Evolutionary conservation across 768 basidiomycete genomes (phyloP).

Genomic region (Cubamyces lactineus): DNA sequence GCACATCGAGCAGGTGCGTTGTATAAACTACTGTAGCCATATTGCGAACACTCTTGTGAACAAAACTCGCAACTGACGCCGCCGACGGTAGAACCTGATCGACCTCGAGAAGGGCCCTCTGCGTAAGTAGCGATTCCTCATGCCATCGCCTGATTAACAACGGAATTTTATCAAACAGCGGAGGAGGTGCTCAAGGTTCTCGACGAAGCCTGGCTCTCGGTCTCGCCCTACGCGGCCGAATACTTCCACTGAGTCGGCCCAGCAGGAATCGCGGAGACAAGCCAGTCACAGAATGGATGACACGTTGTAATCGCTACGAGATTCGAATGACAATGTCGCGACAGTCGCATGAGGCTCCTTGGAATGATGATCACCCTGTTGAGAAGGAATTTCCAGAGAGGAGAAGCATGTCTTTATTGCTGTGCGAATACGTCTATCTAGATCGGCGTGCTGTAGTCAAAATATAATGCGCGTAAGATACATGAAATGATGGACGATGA

Average conservation of each 20-base stretch:
- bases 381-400: background rate
- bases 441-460: slow-evolving; percentile 7
- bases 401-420: slow-evolving; percentile 1
- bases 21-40: background rate
- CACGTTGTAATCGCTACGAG: background rate
- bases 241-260: slow-evolving; percentile 18
- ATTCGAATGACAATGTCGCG: background rate
- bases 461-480: slow-evolving; percentile 25
- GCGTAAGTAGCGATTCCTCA: slow-evolving; percentile 16
- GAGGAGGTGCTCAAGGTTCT: slow-evolving; percentile 53
- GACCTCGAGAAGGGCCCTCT: slow-evolving; percentile 57
- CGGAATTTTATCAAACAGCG: slow-evolving; percentile 38
- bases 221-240: slow-evolving; percentile 42
- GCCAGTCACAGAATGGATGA: background rate
- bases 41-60: background rate
- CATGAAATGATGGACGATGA: slow-evolving; percentile 12
- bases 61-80: background rate
- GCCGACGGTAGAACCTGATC: slow-evolving; percentile 44
- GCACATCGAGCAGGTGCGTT: slow-evolving; percentile 55
- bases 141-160: background rate
- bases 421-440: slow-evolving; percentile 10
- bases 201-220: slow-evolving; percentile 53
- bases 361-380: background rate
- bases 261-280: background rate
- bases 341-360: too few species aligned